These are phyloP conservation scores for Diaporthe velutina DNA, from an alignment of 2,329 filamentous ascomycete species.

Conservation along the genomic window DNA sequence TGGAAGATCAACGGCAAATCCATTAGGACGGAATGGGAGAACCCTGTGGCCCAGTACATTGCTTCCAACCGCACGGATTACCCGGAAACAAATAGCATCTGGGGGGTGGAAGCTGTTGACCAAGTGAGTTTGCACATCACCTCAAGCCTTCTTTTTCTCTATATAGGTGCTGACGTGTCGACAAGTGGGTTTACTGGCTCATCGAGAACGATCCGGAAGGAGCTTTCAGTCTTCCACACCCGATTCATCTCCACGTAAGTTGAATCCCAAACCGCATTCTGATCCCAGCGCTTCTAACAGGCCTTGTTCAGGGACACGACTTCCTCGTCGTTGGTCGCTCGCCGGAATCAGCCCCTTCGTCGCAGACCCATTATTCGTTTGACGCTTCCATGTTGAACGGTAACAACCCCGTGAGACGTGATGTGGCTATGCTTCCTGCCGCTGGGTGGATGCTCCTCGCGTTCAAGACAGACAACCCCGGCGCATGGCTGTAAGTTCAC, in stretches of 20 bases:
- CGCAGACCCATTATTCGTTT: slow-evolving; percentile 39
- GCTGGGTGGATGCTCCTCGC: slow-evolving; percentile 60
- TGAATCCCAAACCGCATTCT: background rate
- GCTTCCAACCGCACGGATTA: slow-evolving; percentile 46
- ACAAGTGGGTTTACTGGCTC: slow-evolving; percentile 48
- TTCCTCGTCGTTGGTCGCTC: slow-evolving; percentile 47
- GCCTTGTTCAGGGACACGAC: slow-evolving; percentile 44
- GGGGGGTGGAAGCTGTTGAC: slow-evolving; percentile 44
- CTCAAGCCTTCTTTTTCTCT: slow-evolving; percentile 14
- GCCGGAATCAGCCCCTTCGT: slow-evolving; percentile 38
- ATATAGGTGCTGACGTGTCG: background rate
- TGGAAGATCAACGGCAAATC: slow-evolving; percentile 52
- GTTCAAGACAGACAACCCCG: slow-evolving; percentile 62
- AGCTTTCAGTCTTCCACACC: slow-evolving; percentile 46
- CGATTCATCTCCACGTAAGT: slow-evolving; percentile 49
- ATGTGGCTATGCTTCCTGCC: slow-evolving; percentile 58
- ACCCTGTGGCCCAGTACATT: slow-evolving; percentile 55
- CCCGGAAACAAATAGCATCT: slow-evolving; percentile 45
- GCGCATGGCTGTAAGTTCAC: slow-evolving; percentile 52
- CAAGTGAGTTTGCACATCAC: slow-evolving; percentile 34
- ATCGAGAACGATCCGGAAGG: slow-evolving; percentile 46
- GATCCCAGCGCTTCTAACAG: slow-evolving; percentile 32
- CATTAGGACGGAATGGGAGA: slow-evolving; percentile 56
- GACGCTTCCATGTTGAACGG: slow-evolving; percentile 50
- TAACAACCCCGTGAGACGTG: slow-evolving; percentile 59